Evolutionary conservation across 768 basidiomycete genomes (phyloP).

Genomic region (Russula vinacea): DNA sequence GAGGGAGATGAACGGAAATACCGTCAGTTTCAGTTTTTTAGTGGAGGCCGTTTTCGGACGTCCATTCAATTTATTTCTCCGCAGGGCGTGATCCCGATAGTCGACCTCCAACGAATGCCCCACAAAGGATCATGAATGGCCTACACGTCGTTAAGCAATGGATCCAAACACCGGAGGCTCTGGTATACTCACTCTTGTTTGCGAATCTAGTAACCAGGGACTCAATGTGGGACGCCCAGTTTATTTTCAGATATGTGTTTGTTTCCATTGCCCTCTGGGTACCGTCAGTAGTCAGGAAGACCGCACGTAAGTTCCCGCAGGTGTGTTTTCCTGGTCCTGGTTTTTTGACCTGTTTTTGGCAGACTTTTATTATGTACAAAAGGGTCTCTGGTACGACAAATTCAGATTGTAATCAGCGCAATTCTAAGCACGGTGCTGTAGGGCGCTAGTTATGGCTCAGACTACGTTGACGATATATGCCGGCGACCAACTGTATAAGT

Average conservation of each 20-base stretch:
- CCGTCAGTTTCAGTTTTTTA: constrained; percentile 20
- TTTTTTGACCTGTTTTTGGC: constrained; percentile 10
- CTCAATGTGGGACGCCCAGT: constrained; percentile 35
- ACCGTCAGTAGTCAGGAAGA: constrained; percentile 42
- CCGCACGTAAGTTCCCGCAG: constrained; percentile 41
- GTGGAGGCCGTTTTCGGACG: not conserved
- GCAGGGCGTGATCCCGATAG: constrained; percentile 49
- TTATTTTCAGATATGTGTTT: constrained; percentile 50
- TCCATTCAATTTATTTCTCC: not conserved
- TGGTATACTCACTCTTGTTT: constrained; percentile 33
- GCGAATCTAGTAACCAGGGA: not conserved
- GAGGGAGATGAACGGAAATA: constrained; percentile 31
- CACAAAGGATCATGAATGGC: constrained; percentile 42
- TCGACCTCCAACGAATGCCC: constrained; percentile 42
- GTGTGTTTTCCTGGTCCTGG: not conserved
- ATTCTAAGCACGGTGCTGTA: constrained; percentile 21
- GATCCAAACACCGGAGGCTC: constrained; percentile 42
- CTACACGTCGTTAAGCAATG: constrained; percentile 42
- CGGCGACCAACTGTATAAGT: constrained; percentile 57
- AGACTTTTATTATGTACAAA: constrained; percentile 46
- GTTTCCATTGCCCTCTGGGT: constrained; percentile 53
- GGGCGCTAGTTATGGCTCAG: constrained; percentile 61
- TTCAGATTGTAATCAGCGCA: not conserved
- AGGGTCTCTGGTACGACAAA: constrained; percentile 44
- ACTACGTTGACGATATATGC: constrained; percentile 54